Evolutionary conservation across 257 asterid species (phyloP), one percentile per base, ranked within the genome.

Genomic region (Eucommia ulmoides): DNA sequence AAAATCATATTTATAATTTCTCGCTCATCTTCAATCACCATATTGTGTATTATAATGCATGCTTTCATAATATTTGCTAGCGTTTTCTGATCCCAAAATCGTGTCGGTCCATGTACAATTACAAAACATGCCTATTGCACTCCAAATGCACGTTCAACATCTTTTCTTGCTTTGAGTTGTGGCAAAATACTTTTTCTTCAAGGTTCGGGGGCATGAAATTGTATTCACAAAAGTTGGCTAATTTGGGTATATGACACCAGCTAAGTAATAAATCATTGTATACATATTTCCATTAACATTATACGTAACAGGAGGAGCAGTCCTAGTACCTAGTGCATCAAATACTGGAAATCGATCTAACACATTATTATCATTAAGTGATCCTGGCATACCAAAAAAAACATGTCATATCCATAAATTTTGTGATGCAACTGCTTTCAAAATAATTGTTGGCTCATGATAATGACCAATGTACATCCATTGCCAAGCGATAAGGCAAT

Each of bases 11-110:
- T 19, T 26, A 20, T 15, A 5, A 19, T 38, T 38, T 0, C 17
- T 38, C 45, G 12, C 22, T 20, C 25, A 47, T 47, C 51, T 9
- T 47, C 51, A 47, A 47, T 26, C 20, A 47, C 22, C 22, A 18
- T 47, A 47, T 47, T 47, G 51, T 47, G 51, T 19, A 20, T 14
- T 47, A 47, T 20, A 25, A 47, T 47, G 51, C 51, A 47, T 9
- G 51, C 25, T 47, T 19, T 19, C 24, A 20, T 20, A 21, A 47
- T 47, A 21, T 47, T 12, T 47, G 20, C 22, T 20, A 47, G 24
- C 5, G 24, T 21, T 20, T 47, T 19, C 1, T 25, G 51, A 8
- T 47, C 16, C 51, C 26, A 47, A 47, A 47, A 47, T 20, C 51
- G 26, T 19, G 1, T 19, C 9, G 51, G 24, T 47, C 51, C 51